Percentiles rank a stretch among this genome's conserved stretches.
These are phyloP conservation scores for Physcomitrium patens DNA, from an alignment of 225 moss, liverwort and hornwort genomes.

Conservation along the genomic window DNA sequence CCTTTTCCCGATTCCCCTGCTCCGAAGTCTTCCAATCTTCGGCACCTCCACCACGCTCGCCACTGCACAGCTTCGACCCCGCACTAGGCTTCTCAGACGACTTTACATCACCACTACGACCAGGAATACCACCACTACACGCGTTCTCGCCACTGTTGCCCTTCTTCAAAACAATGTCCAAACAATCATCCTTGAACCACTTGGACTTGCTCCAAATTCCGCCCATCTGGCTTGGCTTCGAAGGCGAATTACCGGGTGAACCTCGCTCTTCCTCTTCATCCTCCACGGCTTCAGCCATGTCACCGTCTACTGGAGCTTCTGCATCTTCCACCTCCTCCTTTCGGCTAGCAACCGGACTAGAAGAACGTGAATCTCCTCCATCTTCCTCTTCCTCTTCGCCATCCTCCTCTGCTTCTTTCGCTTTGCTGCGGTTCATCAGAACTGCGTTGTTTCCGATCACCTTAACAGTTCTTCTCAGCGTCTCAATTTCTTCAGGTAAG, in stretches of 20 bases:
- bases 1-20: slow-evolving; percentile 17
- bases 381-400: slow-evolving; percentile 28
- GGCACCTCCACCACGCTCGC: neutral
- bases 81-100: slow-evolving; percentile 5
- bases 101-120: slow-evolving; percentile 22
- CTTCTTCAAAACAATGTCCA: slow-evolving; percentile 29
- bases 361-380: slow-evolving; percentile 32
- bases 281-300: slow-evolving; percentile 7
- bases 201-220: slow-evolving; percentile 31
- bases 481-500: slow-evolving; percentile 52
- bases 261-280: slow-evolving; percentile 38
- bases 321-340: slow-evolving; percentile 17
- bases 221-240: slow-evolving; percentile 23
- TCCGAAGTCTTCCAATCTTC: slow-evolving; percentile 26
- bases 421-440: slow-evolving; percentile 3
- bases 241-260: slow-evolving; percentile 35
- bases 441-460: slow-evolving; percentile 34
- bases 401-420: slow-evolving; percentile 21
- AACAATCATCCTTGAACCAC: slow-evolving; percentile 22
- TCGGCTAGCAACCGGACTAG: slow-evolving; percentile 12
- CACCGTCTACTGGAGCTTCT: slow-evolving; percentile 16
- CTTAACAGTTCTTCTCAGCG: slow-evolving; percentile 42
- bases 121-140: slow-evolving; percentile 21
- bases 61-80: slow-evolving; percentile 25
- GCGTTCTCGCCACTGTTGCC: slow-evolving; percentile 26